Base-by-base conservation (phyloP, 768 basidiomycete genomes). In the Lentinula detonsa region DNA sequence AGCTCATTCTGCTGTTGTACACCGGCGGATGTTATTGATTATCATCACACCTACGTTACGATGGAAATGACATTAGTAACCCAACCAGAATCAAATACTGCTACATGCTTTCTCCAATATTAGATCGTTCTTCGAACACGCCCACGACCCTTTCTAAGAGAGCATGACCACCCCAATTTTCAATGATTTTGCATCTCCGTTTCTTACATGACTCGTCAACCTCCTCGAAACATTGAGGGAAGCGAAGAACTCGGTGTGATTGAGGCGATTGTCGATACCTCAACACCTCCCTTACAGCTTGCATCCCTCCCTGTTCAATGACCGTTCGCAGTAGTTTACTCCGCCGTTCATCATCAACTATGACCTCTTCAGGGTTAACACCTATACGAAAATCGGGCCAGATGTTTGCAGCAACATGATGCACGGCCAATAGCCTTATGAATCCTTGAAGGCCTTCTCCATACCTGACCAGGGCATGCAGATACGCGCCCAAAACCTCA, bases 401-500 rank as follows among this genome's bases (percentile, higher is more conserved):
- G 31, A 93, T 82, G 65, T 78, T 85, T 53, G 79, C 80, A 10
- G 93, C 37, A 39, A 39, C 13, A 8, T 39, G 37, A 39, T 39
- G 37, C 7, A 93, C 66, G 2, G 90, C 90, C 7, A 95, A 73
- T 46, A 86, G 71, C 49, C 82, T 75, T 61, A 90, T 65, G 67
- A 94, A 89, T 0, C 82, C 89, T 5, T 81, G 76, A 1, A 81
- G 64, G 18, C 69, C 65, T 11, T 70, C 35, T 4, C 63, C 59
- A 52, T 40, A 52, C 62, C 76, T 76, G 46, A 77, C 63, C 1
- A 93, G 76, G 40, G 84, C 83, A 9, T 81, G 77, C 15, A 90
- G 75, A 67, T 89, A 91, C 37, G 82, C 79, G 0, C 81, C 78
- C 15, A 94, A 66, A 50, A 95, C 71, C 61, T 87, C 79, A 15